phyloP scores from a whole-genome alignment of 257 asterid species.

The Plantago ovata region DNA sequence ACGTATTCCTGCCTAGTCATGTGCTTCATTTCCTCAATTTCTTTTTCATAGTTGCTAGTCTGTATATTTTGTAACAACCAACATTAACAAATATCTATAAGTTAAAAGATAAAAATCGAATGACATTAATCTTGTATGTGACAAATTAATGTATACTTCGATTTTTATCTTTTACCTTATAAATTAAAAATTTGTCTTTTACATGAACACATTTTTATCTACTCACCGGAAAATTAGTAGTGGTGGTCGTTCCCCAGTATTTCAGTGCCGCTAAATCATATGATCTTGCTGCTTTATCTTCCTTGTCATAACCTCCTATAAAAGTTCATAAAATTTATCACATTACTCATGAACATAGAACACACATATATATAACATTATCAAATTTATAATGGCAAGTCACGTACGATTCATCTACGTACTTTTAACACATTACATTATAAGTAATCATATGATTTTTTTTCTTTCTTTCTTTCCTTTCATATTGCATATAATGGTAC shows the following conservation, averaged over 20 bases:
- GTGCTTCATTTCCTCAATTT: conserved; percentile 82
- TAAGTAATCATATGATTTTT: too few species aligned
- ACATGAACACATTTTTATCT: neutral
- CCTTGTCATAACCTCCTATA: conserved; percentile 92
- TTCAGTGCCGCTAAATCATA: conserved; percentile 94
- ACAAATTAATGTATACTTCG: too few species aligned
- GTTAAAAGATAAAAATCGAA: too few species aligned
- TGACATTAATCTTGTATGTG: too few species aligned
- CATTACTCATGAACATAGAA: neutral
- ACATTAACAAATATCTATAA: neutral
- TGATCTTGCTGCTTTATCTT: conserved; percentile 89
- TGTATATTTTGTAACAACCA: conserved; percentile 11
- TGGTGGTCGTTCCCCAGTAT: conserved; percentile 88
- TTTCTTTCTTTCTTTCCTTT: too few species aligned
- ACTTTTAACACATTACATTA: too few species aligned
- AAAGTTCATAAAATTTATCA: neutral
- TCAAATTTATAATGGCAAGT: too few species aligned
- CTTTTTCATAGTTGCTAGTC: conserved; percentile 84
- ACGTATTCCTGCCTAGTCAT: conserved; percentile 90
- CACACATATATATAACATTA: too few species aligned
- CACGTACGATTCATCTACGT: too few species aligned
- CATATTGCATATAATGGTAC: too few species aligned
- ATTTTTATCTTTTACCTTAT: too few species aligned
- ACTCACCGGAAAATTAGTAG: conserved; percentile 86
- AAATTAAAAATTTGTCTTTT: too few species aligned